Evolutionary conservation across 2,329 filamentous ascomycete species (phyloP).

Genomic region (Hypoxylon sp.): DNA sequence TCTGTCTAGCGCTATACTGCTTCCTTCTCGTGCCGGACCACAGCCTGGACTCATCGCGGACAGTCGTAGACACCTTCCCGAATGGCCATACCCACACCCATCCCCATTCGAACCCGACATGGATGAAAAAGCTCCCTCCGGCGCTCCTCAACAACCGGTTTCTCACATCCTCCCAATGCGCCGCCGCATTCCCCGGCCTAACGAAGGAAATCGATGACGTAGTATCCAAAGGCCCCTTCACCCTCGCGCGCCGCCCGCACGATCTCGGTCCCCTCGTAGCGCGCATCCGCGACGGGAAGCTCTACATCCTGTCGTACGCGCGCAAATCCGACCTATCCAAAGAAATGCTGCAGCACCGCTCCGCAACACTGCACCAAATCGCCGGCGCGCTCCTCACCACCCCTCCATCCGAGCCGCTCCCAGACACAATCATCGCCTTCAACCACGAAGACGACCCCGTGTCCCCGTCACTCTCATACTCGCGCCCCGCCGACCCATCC

Average conservation of each 20-base stretch:
- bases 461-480: slow-evolving; percentile 62
- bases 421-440: slow-evolving; percentile 67
- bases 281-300: slow-evolving; percentile 60
- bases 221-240: slow-evolving; percentile 62
- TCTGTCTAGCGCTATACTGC: slow-evolving; percentile 52
- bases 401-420: slow-evolving; percentile 58
- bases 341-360: slow-evolving; percentile 64
- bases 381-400: slow-evolving; percentile 67
- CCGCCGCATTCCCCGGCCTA: slow-evolving; percentile 62
- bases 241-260: slow-evolving; percentile 54
- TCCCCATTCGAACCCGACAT: slow-evolving; percentile 3
- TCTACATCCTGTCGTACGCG: slow-evolving; percentile 63
- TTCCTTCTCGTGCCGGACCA: slow-evolving; percentile 48
- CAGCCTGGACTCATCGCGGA: slow-evolving; percentile 41
- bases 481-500: slow-evolving; percentile 60
- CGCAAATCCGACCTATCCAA: slow-evolving; percentile 58
- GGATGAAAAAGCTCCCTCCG: slow-evolving; percentile 23
- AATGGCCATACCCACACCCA: slow-evolving; percentile 19
- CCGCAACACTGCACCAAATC: slow-evolving; percentile 68
- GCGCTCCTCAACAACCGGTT: slow-evolving; percentile 55
- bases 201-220: slow-evolving; percentile 63
- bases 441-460: slow-evolving; percentile 66
- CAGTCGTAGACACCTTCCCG: slow-evolving; percentile 34
- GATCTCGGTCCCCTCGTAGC: slow-evolving; percentile 61
- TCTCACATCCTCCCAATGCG: slow-evolving; percentile 62